Evolutionary conservation across 2,329 filamentous ascomycete genomes (phyloP).

Genomic region (Arthrobotrys pseudoclavata): DNA sequence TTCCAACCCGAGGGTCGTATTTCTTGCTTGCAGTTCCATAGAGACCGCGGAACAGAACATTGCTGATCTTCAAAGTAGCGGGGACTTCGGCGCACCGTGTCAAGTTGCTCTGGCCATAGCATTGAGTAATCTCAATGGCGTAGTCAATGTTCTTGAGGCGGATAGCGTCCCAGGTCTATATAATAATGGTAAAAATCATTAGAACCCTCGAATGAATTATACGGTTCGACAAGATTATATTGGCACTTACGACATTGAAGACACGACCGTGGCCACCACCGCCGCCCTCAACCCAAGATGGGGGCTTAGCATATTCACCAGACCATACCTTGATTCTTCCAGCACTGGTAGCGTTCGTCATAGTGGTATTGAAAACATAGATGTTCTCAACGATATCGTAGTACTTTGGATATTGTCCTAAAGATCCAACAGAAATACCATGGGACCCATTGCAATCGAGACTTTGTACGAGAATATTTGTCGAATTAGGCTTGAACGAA

Average conservation of each 20-base stretch:
- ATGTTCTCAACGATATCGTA: conserved; percentile 78
- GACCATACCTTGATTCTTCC: conserved; percentile 83
- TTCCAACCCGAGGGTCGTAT: conserved; percentile 68
- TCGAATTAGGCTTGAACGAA: conserved; percentile 81
- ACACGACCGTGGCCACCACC: conserved; percentile 76
- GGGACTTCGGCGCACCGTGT: conserved; percentile 68
- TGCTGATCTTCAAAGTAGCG: conserved; percentile 59
- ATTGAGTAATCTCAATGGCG: conserved; percentile 74
- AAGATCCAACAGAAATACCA: conserved; percentile 79
- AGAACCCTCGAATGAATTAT: conserved; percentile 65
- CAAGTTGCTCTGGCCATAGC: conserved; percentile 72
- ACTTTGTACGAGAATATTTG: conserved; percentile 77
- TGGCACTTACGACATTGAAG: conserved; percentile 70
- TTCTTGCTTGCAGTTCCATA: conserved; percentile 70
- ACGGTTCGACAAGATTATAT: conserved; percentile 66
- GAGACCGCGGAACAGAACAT: conserved; percentile 73
- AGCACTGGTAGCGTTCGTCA: conserved; percentile 73
- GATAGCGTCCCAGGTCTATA: conserved; percentile 74
- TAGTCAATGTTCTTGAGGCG: conserved; percentile 74
- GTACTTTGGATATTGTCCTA: conserved; percentile 76
- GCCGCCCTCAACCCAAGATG: conserved; percentile 74
- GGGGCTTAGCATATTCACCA: conserved; percentile 69
- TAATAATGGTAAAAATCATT: conserved; percentile 66
- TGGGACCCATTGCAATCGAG: conserved; percentile 78
- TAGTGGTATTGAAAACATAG: conserved; percentile 74